Percentiles rank a stretch among this genome's conserved stretches.
These are phyloP conservation scores for Irpex rosettiformis DNA, from an alignment of 1,284 basidiomycete species.

Conservation along the genomic window DNA sequence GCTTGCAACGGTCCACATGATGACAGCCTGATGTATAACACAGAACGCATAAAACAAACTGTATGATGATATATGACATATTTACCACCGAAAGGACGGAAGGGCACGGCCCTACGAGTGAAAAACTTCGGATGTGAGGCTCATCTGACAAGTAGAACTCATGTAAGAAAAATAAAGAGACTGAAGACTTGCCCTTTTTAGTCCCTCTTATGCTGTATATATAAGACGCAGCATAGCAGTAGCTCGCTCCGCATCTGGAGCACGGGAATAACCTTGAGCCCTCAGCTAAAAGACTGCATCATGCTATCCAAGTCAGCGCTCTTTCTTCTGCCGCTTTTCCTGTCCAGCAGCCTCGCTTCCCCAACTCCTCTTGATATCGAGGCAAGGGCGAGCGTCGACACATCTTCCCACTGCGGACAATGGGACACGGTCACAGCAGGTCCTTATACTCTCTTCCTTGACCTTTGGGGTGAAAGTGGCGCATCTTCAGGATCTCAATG, in stretches of 20 bases:
- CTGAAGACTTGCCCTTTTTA: too few relatives aligned
- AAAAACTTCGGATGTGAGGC: background rate
- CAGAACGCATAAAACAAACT: background rate
- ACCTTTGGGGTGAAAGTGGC: conserved; percentile 49
- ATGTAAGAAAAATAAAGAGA: background rate
- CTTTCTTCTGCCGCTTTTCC: conserved; percentile 18
- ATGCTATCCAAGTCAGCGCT: conserved; percentile 8
- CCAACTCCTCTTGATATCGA: conserved; percentile 16
- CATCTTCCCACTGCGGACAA: conserved; percentile 40
- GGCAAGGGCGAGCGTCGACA: conserved; percentile 25
- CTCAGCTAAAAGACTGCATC: too few relatives aligned
- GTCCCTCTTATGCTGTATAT: too few relatives aligned
- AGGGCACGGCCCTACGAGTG: background rate
- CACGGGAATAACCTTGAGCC: too few relatives aligned
- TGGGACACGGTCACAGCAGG: conserved; percentile 46
- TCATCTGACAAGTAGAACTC: background rate
- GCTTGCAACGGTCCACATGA: background rate
- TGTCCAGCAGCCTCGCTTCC: conserved; percentile 12
- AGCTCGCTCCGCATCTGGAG: too few relatives aligned
- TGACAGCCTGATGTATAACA: background rate
- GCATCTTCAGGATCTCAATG: conserved; percentile 55
- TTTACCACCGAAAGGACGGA: background rate
- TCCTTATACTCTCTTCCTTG: conserved; percentile 43
- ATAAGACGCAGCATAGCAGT: too few relatives aligned
- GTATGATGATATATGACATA: background rate